These are phyloP conservation scores for Nyssa sinensis DNA, from an alignment of 148 eudicot species.

Conservation along the genomic window DNA sequence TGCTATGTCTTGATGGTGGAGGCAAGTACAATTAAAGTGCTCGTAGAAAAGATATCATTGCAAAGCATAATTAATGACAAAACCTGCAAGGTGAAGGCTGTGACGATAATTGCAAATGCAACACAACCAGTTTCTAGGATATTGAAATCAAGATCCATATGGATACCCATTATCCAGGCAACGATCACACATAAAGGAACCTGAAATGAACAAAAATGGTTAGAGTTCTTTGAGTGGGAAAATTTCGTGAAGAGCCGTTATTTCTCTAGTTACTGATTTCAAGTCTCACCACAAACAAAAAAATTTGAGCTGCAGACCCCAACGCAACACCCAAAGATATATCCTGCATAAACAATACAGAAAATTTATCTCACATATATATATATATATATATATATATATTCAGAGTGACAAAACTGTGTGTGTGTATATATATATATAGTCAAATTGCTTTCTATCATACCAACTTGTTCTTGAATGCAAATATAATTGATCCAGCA, in stretches of 20 bases:
- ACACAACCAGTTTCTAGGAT: constrained; percentile 50
- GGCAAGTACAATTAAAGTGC: too few species aligned
- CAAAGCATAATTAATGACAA: background rate
- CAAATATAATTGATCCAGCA: constrained; percentile 66
- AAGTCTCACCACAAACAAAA: constrained; percentile 57
- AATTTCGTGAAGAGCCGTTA: background rate
- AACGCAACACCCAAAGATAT: constrained; percentile 65
- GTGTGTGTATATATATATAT: background rate
- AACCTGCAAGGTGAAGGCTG: constrained; percentile 60
- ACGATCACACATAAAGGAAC: constrained; percentile 56
- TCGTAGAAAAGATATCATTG: too few species aligned
- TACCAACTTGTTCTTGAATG: constrained; percentile 43
- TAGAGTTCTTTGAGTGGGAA: background rate
- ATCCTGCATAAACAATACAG: constrained; percentile 43
- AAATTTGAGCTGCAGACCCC: constrained; percentile 72
- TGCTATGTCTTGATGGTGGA: too few species aligned
- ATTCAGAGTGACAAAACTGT: too few species aligned
- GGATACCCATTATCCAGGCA: constrained; percentile 55
- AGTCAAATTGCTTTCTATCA: constrained; percentile 20
- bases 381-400: background rate
- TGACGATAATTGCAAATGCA: constrained; percentile 33
- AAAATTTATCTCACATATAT: background rate
- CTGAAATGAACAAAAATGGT: constrained; percentile 29
- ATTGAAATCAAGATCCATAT: constrained; percentile 56
- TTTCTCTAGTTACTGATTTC: background rate